Conservation (phyloP, 345 rosid species). For the Streptanthus diversifolius region DNA sequence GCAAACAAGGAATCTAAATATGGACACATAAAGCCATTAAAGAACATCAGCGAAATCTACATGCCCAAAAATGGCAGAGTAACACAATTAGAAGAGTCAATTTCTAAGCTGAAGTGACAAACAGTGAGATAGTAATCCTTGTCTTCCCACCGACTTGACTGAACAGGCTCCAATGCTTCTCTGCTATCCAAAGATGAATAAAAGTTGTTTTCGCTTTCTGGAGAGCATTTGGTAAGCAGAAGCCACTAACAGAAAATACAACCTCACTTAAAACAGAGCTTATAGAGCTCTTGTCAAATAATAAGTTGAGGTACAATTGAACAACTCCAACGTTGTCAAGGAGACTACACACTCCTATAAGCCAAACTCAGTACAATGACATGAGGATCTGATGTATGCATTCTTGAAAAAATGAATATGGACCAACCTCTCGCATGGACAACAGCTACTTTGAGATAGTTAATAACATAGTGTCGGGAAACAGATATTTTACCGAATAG, state of each 20-base stretch:
- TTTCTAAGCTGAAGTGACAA: slow-evolving; percentile 1
- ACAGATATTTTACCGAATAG: not conserved
- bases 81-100: not conserved
- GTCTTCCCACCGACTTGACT: not conserved
- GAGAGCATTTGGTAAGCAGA: slow-evolving; percentile 7
- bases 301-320: slow-evolving; percentile 7
- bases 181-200: not conserved
- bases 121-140: not conserved
- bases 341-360: slow-evolving; percentile 7
- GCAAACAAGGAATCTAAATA: slow-evolving; percentile 2
- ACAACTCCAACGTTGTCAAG: slow-evolving; percentile 4
- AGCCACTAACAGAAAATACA: slow-evolving; percentile 2
- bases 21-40: slow-evolving; percentile 1
- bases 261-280: slow-evolving; percentile 5
- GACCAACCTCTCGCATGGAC: slow-evolving; percentile 3
- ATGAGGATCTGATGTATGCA: slow-evolving; percentile 13
- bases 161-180: slow-evolving; percentile 4
- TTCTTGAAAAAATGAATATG: not conserved
- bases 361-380: slow-evolving; percentile 20
- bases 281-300: not conserved
- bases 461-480: not conserved
- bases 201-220: not conserved
- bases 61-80: not conserved
- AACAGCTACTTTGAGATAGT: not conserved
- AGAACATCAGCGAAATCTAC: not conserved